These are phyloP conservation scores for Scleroderma citrinum DNA, from an alignment of 768 basidiomycete genomes.

Conservation along the genomic window DNA sequence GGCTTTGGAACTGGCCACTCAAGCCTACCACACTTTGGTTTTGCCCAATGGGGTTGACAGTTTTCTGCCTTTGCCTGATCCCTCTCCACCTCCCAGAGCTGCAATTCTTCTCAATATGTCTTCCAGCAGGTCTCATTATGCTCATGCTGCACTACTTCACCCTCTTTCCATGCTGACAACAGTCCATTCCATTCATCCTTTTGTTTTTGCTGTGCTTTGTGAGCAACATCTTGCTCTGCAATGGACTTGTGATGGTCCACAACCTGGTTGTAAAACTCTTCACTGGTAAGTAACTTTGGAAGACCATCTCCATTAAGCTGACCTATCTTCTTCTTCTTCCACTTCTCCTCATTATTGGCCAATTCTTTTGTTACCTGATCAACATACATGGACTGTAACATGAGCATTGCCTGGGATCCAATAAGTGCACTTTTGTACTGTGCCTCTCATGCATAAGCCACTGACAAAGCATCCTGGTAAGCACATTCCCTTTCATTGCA, in stretches of 20 bases:
- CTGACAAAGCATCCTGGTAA: constrained; percentile 1
- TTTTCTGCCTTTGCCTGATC: constrained; percentile 14
- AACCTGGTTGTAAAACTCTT: constrained; percentile 6
- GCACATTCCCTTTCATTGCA: neutral
- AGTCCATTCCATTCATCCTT: neutral
- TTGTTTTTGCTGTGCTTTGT: neutral
- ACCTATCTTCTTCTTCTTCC: neutral
- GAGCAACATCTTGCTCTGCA: constrained; percentile 1
- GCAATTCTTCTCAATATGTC: constrained; percentile 6
- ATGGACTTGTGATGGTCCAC: neutral
- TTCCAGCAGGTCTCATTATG: constrained; percentile 10
- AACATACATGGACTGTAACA: constrained; percentile 5
- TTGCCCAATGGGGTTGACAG: constrained; percentile 10
- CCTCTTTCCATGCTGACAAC: constrained; percentile 14
- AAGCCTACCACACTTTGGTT: constrained; percentile 10
- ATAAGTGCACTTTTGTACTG: constrained; percentile 1
- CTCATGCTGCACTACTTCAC: constrained; percentile 8
- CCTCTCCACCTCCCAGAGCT: constrained; percentile 14
- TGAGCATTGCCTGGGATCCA: neutral
- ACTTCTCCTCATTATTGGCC: constrained; percentile 3
- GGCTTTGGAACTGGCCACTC: neutral
- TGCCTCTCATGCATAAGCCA: neutral
- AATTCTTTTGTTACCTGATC: constrained; percentile 1
- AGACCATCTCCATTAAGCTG: constrained; percentile 2
- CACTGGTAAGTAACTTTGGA: neutral